These are phyloP conservation scores for Hypoxylon sp. DNA, from an alignment of 2,329 filamentous ascomycete species.

Conservation along the genomic window DNA sequence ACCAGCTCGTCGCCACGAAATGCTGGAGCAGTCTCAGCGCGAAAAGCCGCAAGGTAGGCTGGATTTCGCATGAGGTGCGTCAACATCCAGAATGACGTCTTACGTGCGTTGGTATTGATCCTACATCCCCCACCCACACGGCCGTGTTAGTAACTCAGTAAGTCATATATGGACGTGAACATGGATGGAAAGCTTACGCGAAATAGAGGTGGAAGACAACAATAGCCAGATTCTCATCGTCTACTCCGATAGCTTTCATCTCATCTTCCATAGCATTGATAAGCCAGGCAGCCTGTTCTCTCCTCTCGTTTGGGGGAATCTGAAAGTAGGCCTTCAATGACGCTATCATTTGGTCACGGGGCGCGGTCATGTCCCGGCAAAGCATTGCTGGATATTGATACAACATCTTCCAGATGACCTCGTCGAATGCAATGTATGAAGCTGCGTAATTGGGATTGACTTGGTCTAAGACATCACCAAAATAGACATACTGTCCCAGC, in stretches of 20 bases:
- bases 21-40: conserved; percentile 46
- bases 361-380: conserved; percentile 38
- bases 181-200: conserved; percentile 22
- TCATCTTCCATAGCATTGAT: conserved; percentile 48
- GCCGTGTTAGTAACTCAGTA: too few species aligned
- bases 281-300: conserved; percentile 40
- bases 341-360: conserved; percentile 25
- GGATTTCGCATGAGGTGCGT: conserved; percentile 47
- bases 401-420: conserved; percentile 50
- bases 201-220: conserved; percentile 42
- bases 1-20: conserved; percentile 52
- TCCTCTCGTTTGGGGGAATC: conserved; percentile 28
- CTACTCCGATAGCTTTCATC: conserved; percentile 36
- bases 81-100: conserved; percentile 51
- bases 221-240: conserved; percentile 40
- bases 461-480: too few species aligned
- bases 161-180: too few species aligned
- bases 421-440: conserved; percentile 47
- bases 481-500: too few species aligned
- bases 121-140: conserved; percentile 32
- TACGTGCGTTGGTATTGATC: conserved; percentile 52
- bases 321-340: conserved; percentile 43
- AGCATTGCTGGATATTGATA: conserved; percentile 50
- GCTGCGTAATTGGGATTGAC: conserved; percentile 7
- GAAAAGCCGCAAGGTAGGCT: conserved; percentile 30